These are phyloP conservation scores for Yamadazyma philogaea DNA, from an alignment of 805 yeast genomes.

Conservation along the genomic window DNA sequence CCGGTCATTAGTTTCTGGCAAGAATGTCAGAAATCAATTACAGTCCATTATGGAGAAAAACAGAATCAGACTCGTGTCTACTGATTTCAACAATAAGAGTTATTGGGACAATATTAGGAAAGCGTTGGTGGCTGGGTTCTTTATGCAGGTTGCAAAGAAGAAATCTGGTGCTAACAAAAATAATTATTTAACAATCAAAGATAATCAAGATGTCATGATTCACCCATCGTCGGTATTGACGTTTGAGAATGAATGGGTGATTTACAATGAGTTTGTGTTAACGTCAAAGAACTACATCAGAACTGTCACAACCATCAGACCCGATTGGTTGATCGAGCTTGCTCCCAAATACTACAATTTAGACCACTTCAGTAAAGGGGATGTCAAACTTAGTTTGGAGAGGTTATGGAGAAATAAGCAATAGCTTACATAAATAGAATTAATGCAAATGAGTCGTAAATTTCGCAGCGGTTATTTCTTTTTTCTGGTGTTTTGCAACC, in stretches of 20 bases:
- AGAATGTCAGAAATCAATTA: slow-evolving; percentile 80
- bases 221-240: slow-evolving; percentile 92
- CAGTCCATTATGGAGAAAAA: slow-evolving; percentile 77
- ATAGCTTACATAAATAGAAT: slow-evolving; percentile 1
- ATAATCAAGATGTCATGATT: slow-evolving; percentile 90
- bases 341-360: slow-evolving; percentile 72
- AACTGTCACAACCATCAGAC: slow-evolving; percentile 85
- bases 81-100: slow-evolving; percentile 53
- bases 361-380: slow-evolving; percentile 63
- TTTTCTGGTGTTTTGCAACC: too few relatives aligned
- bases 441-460: background rate
- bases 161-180: slow-evolving; percentile 59
- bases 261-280: slow-evolving; percentile 92
- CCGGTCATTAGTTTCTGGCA: slow-evolving; percentile 83
- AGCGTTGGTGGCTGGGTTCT: slow-evolving; percentile 89
- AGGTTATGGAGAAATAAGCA: slow-evolving; percentile 34
- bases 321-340: slow-evolving; percentile 87
- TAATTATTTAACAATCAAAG: slow-evolving; percentile 81
- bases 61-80: slow-evolving; percentile 69
- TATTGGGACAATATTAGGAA: slow-evolving; percentile 79
- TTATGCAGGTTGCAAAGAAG: slow-evolving; percentile 97
- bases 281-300: slow-evolving; percentile 92
- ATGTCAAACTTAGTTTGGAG: slow-evolving; percentile 66
- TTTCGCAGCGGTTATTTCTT: background rate
- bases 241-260: slow-evolving; percentile 89